These are phyloP conservation scores for Dictyostelium purpureum DNA, from an alignment of 78 protist species.

Conservation along the genomic window DNA sequence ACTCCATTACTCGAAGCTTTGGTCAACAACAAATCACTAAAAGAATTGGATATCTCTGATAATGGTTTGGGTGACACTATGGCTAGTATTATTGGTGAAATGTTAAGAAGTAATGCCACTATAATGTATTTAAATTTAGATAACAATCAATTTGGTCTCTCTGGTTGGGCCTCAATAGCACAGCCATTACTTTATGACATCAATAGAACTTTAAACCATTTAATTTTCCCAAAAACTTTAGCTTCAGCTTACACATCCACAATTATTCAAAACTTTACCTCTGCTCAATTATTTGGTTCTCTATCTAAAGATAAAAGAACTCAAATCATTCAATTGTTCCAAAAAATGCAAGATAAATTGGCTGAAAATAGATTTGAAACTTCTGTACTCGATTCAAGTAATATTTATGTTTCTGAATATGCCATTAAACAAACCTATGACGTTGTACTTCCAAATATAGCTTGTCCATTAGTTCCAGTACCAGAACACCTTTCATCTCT, in stretches of 20 bases:
- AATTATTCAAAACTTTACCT: slow-evolving; percentile 36
- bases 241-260: slow-evolving; percentile 60
- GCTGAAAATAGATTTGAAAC: slow-evolving; percentile 76
- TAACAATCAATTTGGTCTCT: slow-evolving; percentile 54
- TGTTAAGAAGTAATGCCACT: slow-evolving; percentile 49
- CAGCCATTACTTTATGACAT: slow-evolving; percentile 71
- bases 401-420: slow-evolving; percentile 54
- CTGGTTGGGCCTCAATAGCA: slow-evolving; percentile 58
- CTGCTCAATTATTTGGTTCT: slow-evolving; percentile 41
- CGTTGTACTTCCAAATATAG: not conserved
- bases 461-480: slow-evolving; percentile 17
- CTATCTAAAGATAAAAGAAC: slow-evolving; percentile 40
- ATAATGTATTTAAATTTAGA: slow-evolving; percentile 41
- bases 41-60: slow-evolving; percentile 61
- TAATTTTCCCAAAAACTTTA: slow-evolving; percentile 34
- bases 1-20: slow-evolving; percentile 30
- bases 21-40: slow-evolving; percentile 29
- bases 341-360: slow-evolving; percentile 74
- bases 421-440: not conserved
- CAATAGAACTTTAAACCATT: slow-evolving; percentile 40
- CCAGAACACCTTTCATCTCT: slow-evolving; percentile 68
- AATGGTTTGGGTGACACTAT: slow-evolving; percentile 50
- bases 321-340: slow-evolving; percentile 35
- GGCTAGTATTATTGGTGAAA: slow-evolving; percentile 55
- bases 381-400: slow-evolving; percentile 20